phyloP scores from a whole-genome alignment of 306 rosid species.

The Prunus armeniaca region DNA sequence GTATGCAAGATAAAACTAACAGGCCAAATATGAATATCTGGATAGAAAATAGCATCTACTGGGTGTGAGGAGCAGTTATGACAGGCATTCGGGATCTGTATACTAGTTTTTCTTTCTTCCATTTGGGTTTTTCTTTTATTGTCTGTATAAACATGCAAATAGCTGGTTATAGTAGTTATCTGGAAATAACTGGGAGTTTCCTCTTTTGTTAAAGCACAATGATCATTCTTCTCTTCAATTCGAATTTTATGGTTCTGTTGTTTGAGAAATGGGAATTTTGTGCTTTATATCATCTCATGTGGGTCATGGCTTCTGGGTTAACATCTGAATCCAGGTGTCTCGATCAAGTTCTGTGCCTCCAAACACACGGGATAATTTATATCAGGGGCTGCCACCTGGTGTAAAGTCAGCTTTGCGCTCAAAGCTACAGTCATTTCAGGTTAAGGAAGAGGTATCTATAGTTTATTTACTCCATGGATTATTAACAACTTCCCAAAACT shows the following conservation, averaged over 20 bases:
- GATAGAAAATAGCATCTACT: background rate
- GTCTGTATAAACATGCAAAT: background rate
- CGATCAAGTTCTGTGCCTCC: conserved; percentile 96
- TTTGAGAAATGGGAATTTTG: background rate
- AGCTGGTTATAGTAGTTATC: background rate
- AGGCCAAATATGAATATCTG: background rate
- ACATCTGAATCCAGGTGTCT: conserved; percentile 58
- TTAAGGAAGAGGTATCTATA: conserved; percentile 79
- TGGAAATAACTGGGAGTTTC: background rate
- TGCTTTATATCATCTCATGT: background rate
- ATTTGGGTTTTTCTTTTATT: background rate
- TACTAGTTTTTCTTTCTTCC: background rate
- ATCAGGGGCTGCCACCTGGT: conserved; percentile 91
- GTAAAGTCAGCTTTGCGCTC: conserved; percentile 85
- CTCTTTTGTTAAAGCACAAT: background rate
- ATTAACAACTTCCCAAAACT: background rate
- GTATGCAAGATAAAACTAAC: background rate
- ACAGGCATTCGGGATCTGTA: background rate
- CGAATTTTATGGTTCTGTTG: background rate
- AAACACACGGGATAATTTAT: conserved; percentile 89
- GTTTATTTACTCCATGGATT: background rate
- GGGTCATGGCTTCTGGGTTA: background rate
- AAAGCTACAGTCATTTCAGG: conserved; percentile 72
- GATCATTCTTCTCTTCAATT: background rate
- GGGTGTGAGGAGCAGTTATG: background rate